Percentiles rank a stretch among this genome's conserved stretches.
These are phyloP conservation scores for Phaffia australis DNA, from an alignment of 768 basidiomycete genomes.

Conservation along the genomic window DNA sequence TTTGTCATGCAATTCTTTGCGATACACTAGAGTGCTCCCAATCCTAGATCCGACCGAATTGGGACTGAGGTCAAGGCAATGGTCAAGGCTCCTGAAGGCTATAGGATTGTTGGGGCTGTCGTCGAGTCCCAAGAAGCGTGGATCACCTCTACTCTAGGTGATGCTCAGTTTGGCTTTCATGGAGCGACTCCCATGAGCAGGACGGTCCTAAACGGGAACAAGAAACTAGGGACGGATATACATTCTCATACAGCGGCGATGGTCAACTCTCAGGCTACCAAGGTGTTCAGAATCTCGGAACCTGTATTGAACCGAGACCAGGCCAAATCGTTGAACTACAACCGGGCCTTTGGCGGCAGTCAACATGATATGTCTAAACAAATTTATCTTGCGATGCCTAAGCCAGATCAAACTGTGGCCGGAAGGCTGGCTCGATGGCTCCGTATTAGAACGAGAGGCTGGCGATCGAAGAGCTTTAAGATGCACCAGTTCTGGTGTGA, in stretches of 20 bases:
- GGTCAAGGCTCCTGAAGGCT: slow-evolving; percentile 87
- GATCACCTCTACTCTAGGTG: slow-evolving; percentile 98
- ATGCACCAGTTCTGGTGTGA: slow-evolving; percentile 93
- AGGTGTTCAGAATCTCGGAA: too few species aligned
- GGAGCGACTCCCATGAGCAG: slow-evolving; percentile 94
- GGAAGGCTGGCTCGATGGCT: too few species aligned
- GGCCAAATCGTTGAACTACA: slow-evolving; percentile 96
- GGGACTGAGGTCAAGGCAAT: slow-evolving; percentile 97
- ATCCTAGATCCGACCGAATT: slow-evolving; percentile 94
- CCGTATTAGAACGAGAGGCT: too few species aligned
- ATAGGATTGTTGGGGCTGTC: slow-evolving; percentile 91
- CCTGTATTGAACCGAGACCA: slow-evolving; percentile 57
- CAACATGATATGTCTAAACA: too few species aligned
- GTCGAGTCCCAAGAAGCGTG: slow-evolving; percentile 98
- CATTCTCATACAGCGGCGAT: slow-evolving; percentile 94
- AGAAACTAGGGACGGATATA: slow-evolving; percentile 83
- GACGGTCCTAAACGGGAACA: slow-evolving; percentile 99
- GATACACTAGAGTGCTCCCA: slow-evolving; percentile 51
- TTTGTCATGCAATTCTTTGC: too few species aligned
- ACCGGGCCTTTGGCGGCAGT: slow-evolving; percentile 91
- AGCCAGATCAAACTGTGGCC: too few species aligned
- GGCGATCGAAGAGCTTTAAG: slow-evolving; percentile 38
- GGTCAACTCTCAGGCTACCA: slow-evolving; percentile 51
- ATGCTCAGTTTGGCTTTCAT: slow-evolving; percentile 92
- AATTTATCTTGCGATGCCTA: too few species aligned